Conservation (phyloP, 2,329 filamentous ascomycete genomes). For the Beauveria sp. region DNA sequence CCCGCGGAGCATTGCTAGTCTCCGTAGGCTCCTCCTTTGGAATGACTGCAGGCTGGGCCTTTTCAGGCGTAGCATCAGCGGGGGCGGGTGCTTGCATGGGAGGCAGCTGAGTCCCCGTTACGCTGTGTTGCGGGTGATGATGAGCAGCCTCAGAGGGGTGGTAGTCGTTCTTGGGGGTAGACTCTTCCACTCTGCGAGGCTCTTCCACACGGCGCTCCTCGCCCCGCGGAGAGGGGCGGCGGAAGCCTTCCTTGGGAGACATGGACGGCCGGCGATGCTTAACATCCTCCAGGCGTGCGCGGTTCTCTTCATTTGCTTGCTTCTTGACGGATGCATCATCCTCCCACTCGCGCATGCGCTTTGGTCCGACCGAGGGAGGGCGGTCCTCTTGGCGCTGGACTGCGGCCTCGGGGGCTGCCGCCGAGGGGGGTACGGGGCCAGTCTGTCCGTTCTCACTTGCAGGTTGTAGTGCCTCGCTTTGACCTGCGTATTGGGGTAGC, state of each 20-base stretch:
- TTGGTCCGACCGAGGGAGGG: constrained; percentile 71
- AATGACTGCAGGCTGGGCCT: constrained; percentile 21
- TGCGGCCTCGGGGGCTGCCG: constrained; percentile 52
- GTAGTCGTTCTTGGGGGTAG: constrained; percentile 41
- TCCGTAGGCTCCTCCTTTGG: constrained; percentile 53
- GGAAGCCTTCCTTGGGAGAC: constrained; percentile 60
- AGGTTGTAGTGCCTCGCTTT: constrained; percentile 55
- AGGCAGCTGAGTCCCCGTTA: constrained; percentile 47
- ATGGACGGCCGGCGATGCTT: constrained; percentile 72
- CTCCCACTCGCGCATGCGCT: constrained; percentile 90
- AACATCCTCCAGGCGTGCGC: constrained; percentile 78
- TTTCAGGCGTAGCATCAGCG: constrained; percentile 45
- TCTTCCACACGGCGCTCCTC: constrained; percentile 59
- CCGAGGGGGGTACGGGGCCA: constrained; percentile 45
- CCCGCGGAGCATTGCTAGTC: constrained; percentile 34
- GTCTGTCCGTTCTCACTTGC: constrained; percentile 45
- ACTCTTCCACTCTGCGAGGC: constrained; percentile 32
- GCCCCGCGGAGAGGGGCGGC: constrained; percentile 68
- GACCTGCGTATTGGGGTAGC: constrained; percentile 55
- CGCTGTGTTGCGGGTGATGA: constrained; percentile 52
- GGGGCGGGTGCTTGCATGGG: constrained; percentile 48
- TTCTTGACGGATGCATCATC: constrained; percentile 75
- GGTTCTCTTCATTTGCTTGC: constrained; percentile 77
- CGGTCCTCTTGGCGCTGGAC: constrained; percentile 59
- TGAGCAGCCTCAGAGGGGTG: constrained; percentile 91